Evolutionary conservation across 2,329 filamentous ascomycete genomes (phyloP).

Genomic region (Diplocarpon mali): DNA sequence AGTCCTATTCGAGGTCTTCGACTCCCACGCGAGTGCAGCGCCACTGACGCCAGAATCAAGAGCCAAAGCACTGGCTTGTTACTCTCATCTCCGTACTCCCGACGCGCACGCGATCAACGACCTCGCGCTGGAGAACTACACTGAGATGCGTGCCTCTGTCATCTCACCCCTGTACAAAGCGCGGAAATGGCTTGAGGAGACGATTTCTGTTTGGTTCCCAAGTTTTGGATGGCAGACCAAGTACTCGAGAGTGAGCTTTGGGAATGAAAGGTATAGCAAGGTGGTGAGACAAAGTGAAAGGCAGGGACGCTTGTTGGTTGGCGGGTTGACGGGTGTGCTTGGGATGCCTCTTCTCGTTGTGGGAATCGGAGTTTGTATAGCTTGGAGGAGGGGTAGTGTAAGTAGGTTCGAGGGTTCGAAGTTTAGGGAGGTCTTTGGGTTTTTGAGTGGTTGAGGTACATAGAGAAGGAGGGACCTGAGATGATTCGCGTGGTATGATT

Average conservation of each 20-base stretch:
- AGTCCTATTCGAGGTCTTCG: conserved; percentile 72
- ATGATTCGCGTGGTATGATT: not conserved
- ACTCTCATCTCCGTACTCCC: conserved; percentile 59
- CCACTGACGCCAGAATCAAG: conserved; percentile 44
- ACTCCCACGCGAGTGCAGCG: conserved; percentile 38
- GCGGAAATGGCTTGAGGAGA: conserved; percentile 80
- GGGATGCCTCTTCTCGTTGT: not conserved
- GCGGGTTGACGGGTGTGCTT: conserved; percentile 5
- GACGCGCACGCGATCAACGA: conserved; percentile 90
- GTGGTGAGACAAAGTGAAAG: conserved; percentile 58
- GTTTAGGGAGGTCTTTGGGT: conserved; percentile 1
- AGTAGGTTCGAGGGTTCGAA: not conserved
- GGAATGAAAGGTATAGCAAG: conserved; percentile 82
- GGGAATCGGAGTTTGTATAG: not conserved
- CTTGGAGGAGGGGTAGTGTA: not conserved
- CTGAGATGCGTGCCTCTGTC: conserved; percentile 86
- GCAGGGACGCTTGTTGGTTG: conserved; percentile 41
- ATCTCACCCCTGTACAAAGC: conserved; percentile 65
- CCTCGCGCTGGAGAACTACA: conserved; percentile 80
- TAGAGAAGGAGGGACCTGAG: not conserved
- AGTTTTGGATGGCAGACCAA: conserved; percentile 80
- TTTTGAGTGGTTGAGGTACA: not conserved
- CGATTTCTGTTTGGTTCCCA: conserved; percentile 64
- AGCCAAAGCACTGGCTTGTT: conserved; percentile 62
- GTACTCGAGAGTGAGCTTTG: conserved; percentile 86